Percentiles rank a stretch among this genome's conserved stretches.
Conservation (phyloP, 2,329 filamentous ascomycete species). For the Claviceps spartinae region DNA sequence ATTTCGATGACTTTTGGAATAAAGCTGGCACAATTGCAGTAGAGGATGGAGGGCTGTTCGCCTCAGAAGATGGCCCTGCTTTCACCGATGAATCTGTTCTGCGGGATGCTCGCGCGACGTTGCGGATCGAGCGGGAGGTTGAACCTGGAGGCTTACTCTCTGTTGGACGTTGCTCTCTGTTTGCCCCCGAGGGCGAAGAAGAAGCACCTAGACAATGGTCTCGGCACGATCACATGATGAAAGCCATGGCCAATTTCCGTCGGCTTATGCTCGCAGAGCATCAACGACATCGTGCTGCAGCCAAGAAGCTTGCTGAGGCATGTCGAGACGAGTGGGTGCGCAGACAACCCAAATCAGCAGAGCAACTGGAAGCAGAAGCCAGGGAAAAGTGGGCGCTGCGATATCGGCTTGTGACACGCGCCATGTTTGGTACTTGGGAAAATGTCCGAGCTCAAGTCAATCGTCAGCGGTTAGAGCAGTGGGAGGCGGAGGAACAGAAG, state of each 20-base stretch:
- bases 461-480: slow-evolving; percentile 42
- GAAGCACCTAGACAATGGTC: slow-evolving; percentile 70
- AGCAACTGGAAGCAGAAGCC: slow-evolving; percentile 73
- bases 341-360: slow-evolving; percentile 59
- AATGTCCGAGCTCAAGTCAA: slow-evolving; percentile 51
- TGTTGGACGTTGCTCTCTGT: slow-evolving; percentile 54
- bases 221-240: slow-evolving; percentile 74
- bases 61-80: slow-evolving; percentile 39
- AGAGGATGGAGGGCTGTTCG: slow-evolving; percentile 43
- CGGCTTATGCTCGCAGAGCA: slow-evolving; percentile 71
- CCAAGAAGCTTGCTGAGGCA: slow-evolving; percentile 67
- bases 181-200: slow-evolving; percentile 56
- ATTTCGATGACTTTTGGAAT: slow-evolving; percentile 44
- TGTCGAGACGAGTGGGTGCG: slow-evolving; percentile 63
- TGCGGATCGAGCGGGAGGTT: slow-evolving; percentile 58
- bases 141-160: slow-evolving; percentile 65
- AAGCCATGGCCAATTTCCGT: slow-evolving; percentile 68
- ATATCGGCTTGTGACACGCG: slow-evolving; percentile 58
- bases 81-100: slow-evolving; percentile 49
- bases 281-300: slow-evolving; percentile 58
- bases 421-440: slow-evolving; percentile 45
- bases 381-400: slow-evolving; percentile 49
- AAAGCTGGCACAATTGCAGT: slow-evolving; percentile 37
- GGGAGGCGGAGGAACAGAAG: slow-evolving; percentile 51
- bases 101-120: slow-evolving; percentile 56